Base-by-base conservation (phyloP, 371 early-diverging fungal species). In the Lichtheimia corymbifera region DNA sequence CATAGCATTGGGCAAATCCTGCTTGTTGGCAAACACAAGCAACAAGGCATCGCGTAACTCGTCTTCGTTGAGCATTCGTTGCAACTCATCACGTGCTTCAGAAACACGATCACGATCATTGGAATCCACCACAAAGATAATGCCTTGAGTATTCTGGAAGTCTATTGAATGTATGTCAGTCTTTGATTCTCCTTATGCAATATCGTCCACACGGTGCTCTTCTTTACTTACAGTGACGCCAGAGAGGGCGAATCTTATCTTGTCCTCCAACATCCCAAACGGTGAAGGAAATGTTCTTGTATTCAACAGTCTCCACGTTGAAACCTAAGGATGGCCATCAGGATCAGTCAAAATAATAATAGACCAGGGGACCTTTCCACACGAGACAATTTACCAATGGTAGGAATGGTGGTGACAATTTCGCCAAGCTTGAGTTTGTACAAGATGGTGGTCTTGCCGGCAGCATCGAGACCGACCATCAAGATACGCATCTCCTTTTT, bases 371-470 rank as follows among this genome's bases (percentile, higher is more conserved):
- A 0, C 13, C 45, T 45, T 47, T n/a, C 47, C 14, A 18, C 47
- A 47, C 22, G 18, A n/a, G 47, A 3, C 18, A 49, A 53, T 62
- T 74, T 77, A 80, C 80, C 80, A 57, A 80, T 80, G 83, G 88
- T 98, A 24, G 98, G 98, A 66, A 98, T 96, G 42, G 98, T 97
- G 27, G 96, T 93, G 44, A 97, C 95, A 28, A 96, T 94, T 79
- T 98, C 97, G 63, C 97, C 97, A 56, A 93, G 80, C 83, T 93
- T 77, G 54, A 80, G 71, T 68, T 77, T 85, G 73, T 93, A 97
- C 68, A 97, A 83, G 76, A 99, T 95, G 69, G 99, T 97, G 15
- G 99, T 99, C 79, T 99, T 99, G 68, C 99, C 99, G 17, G 99
- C 98, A 15, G 94, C 97, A 82, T 96, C 97, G 53, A 96, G 86